Evolutionary conservation across 345 rosid genomes (phyloP), one percentile per base, ranked within the genome.

Genomic region (Isatis tinctoria): DNA sequence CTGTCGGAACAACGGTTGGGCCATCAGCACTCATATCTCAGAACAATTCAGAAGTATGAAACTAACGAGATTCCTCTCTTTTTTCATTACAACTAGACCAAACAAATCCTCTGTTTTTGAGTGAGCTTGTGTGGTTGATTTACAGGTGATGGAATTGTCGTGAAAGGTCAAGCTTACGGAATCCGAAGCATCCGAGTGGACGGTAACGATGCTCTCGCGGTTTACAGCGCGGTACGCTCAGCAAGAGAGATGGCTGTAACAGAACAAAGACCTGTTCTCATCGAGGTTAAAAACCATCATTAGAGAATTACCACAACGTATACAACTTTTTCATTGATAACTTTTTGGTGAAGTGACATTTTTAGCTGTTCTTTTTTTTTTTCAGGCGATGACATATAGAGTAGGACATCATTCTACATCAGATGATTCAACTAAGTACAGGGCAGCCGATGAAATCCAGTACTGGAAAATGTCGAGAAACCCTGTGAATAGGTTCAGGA

Each of bases 1-100:
- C 60, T 91, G 97, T 63, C 85, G 97, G 5, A 91, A 91, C 86
- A 91, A 89, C 59, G 95, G 97, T 68, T 91, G 95, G 93, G 97
- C 97, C 14, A 91, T 91, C 62, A 91, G 97, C 57, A 91, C 97
- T 41, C 84, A 81, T 22, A 64, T 82, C 54, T 81, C 85, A 13
- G 93, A 91, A 72, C 97, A 91, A 60, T 91, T 87, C 61, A 79
- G 91, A 82, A 91, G 95, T 91, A 88, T 6, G 45, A 10, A 69
- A 37, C 63, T 36, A 40, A 49, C 56, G 20, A 51, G 52, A 53
- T 68, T 60, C 40, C 64, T 68, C 64, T 68, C 64, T 51, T 57
- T 3, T 6, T 32, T 6, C 5, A 13, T 3, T 48, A 16, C 60
- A 28, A 6, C n/a, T 8, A 16, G 7, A 52, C 37, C 18, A 68